Percentiles rank a stretch among this genome's conserved stretches.
Conservation (phyloP, 331 rosid species). For the Cydonia oblonga region DNA sequence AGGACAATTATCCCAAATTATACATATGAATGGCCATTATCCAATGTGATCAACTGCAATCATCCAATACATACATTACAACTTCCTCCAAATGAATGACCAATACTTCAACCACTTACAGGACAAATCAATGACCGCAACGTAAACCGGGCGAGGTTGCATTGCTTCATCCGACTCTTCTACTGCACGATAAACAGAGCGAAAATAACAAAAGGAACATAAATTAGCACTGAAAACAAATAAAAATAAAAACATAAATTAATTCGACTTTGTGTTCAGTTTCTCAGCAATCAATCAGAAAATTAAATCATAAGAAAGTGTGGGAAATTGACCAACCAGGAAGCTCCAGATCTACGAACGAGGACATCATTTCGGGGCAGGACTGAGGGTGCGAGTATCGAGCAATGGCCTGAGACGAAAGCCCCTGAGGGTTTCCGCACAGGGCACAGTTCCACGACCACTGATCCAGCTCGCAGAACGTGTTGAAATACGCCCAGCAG, state of each 20-base stretch:
- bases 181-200: constrained; percentile 16
- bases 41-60: background rate
- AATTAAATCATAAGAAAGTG: background rate
- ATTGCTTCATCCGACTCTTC: constrained; percentile 42
- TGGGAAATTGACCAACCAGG: constrained; percentile 30
- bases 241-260: too few relatives aligned
- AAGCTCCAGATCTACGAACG: constrained; percentile 91
- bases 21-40: background rate
- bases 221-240: too few relatives aligned
- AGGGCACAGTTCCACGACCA: constrained; percentile 90
- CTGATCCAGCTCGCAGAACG: constrained; percentile 76
- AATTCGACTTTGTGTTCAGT: too few relatives aligned
- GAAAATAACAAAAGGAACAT: background rate
- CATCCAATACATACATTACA: background rate
- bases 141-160: constrained; percentile 85
- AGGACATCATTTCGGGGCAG: constrained; percentile 79
- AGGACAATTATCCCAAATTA: background rate
- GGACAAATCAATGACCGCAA: constrained; percentile 91
- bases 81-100: background rate
- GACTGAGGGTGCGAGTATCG: constrained; percentile 71
- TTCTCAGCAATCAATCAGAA: too few relatives aligned
- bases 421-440: constrained; percentile 83
- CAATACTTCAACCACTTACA: constrained; percentile 33
- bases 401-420: constrained; percentile 56
- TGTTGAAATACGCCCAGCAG: constrained; percentile 92